phyloP scores from a whole-genome alignment of 495 filamentous ascomycete species.

The Podospora pseudoanserina region DNA sequence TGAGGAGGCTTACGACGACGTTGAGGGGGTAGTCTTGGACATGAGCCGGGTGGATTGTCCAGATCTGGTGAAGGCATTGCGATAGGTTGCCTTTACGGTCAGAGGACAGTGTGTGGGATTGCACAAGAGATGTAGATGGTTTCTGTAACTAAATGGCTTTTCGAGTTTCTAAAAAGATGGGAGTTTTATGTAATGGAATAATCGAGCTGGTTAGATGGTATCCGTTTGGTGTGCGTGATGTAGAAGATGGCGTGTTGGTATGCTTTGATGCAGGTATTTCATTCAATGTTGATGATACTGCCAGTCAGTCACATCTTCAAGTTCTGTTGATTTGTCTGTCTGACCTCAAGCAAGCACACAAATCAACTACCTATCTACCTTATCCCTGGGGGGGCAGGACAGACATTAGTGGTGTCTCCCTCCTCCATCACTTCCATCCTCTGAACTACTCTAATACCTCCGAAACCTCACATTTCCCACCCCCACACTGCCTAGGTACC shows the following conservation, averaged over 20 bases:
- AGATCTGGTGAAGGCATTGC: neutral
- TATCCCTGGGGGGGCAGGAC: too few species aligned
- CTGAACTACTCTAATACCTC: too few species aligned
- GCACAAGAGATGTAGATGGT: neutral
- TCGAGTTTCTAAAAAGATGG: neutral
- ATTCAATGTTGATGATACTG: too few species aligned
- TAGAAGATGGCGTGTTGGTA: too few species aligned
- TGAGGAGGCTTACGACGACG: conserved; percentile 1
- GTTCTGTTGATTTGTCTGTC: neutral
- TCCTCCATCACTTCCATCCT: too few species aligned
- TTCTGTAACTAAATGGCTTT: neutral
- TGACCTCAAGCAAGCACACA: neutral
- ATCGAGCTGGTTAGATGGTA: neutral
- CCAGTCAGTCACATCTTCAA: neutral
- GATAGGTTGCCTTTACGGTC: neutral
- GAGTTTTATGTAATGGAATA: neutral
- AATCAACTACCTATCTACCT: neutral
- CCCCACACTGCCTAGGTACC: neutral
- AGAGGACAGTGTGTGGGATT: neutral
- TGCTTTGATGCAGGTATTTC: too few species aligned
- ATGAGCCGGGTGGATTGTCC: too few species aligned
- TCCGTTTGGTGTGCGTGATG: neutral
- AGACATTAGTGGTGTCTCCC: neutral
- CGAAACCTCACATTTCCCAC: too few species aligned
- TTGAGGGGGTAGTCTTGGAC: too few species aligned